Base-by-base conservation (phyloP, 2,329 filamentous ascomycete species). In the Cadophora sp. region DNA sequence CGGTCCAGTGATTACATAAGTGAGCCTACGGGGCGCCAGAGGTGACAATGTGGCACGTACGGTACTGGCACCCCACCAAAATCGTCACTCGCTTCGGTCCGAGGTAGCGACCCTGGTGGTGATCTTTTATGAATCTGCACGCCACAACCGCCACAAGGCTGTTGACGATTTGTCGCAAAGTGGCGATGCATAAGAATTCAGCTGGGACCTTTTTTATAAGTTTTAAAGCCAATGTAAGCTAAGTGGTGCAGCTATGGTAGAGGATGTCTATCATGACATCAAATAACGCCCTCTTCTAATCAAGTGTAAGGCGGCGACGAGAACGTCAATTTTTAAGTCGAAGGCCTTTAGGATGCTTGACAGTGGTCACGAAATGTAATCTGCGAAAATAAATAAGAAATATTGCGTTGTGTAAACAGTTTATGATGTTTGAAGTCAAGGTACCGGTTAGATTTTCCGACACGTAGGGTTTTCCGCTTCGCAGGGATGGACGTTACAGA, bases 71-170 rank as follows among this genome's bases (percentile, higher is more conserved):
- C n/a, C 53, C 39, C 53, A 30, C 53, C n/a, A n/a, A n/a, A n/a
- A n/a, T n/a, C n/a, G n/a, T n/a, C n/a, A n/a, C n/a, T n/a, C n/a
- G n/a, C n/a, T 58, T 58, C 16, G 53, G 13, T 39, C 53, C 33
- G 30, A 66, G 45, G 65, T 67, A 65, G 58, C 36, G 24, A 61
- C 51, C 64, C 58, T 24, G 22, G 33, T 65, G 45, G 63, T 45
- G 53, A 65, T 58, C 45, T 24, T 65, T 4, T n/a, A 58, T 65
- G 20, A 65, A 53, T 61, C 22, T 61, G 45, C 48, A 55, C 58
- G 64, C 64, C 33, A 66, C 33, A 61, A 33, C 62, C 24, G 64
- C 64, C 58, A 66, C 20, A 58, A 56, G 30, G 50, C 18, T 48
- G n/a, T 55, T 56, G 20, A 64, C 51, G 20, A 47, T 64, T n/a